Evolutionary conservation across 1,139 yeast genomes (phyloP).

Genomic region (Yamadazyma triangularis): DNA sequence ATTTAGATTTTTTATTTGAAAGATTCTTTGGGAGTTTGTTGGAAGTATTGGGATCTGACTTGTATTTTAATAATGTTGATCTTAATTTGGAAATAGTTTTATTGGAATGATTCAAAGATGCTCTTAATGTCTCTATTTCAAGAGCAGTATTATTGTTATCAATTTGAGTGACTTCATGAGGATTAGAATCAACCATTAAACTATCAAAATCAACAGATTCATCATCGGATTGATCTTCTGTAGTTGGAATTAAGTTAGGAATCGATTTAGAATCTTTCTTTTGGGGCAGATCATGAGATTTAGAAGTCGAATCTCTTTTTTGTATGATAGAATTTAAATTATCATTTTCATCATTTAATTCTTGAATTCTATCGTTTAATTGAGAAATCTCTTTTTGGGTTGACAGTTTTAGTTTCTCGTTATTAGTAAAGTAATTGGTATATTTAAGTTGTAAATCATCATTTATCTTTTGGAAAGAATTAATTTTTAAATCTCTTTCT

Average conservation of each 20-base stretch:
- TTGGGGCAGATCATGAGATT: conserved; percentile 9
- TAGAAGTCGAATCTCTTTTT: conserved; percentile 6
- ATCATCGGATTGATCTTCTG: conserved; percentile 19
- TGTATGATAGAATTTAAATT: conserved; percentile 40
- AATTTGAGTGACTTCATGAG: conserved; percentile 22
- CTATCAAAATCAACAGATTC: conserved; percentile 31
- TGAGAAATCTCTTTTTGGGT: conserved; percentile 40
- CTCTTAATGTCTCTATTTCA: conserved; percentile 64
- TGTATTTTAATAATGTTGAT: conserved; percentile 42
- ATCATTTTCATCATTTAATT: conserved; percentile 64
- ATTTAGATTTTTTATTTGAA: conserved; percentile 18
- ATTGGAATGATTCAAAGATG: conserved; percentile 65
- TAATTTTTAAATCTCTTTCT: conserved; percentile 29
- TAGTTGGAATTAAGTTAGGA: conserved; percentile 2
- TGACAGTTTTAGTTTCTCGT: conserved; percentile 28
- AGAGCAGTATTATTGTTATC: conserved; percentile 50
- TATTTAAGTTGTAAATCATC: conserved; percentile 46
- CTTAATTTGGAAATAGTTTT: conserved; percentile 54
- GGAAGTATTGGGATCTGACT: conserved; percentile 13
- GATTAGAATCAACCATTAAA: conserved; percentile 27
- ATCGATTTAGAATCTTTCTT: background rate
- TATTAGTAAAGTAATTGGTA: conserved; percentile 29
- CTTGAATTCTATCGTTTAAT: conserved; percentile 47
- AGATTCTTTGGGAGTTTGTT: conserved; percentile 12
- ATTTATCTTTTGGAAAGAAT: conserved; percentile 35